Evolutionary conservation across 495 filamentous ascomycete genomes (phyloP), one percentile per base, ranked within the genome.

Genomic region (Tuber brumale): DNA sequence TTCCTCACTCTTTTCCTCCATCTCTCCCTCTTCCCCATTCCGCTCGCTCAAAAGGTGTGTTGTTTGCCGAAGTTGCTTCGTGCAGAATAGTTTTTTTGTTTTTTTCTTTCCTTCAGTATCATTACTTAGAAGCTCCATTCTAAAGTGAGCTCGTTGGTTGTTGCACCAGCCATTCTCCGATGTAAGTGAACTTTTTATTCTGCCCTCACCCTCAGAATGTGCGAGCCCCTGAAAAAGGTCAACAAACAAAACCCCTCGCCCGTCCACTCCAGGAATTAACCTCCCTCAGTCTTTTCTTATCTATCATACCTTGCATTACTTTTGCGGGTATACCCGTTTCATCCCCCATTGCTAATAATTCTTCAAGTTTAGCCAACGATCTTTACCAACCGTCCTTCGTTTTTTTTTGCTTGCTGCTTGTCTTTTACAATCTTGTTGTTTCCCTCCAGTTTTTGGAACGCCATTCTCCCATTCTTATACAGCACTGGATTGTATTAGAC

Each of bases 21-120:
- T 72, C 71, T 37, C 73, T 66, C 71, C 45, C 72, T 71, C 70
- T 46, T 76, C 76, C 76, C 70, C 78, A 80, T 80, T 79, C 73
- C 77, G 23, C 66, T 79, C 76, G 72, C 76, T 79, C 69, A 66
- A 69, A 51, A 71, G 66, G 70, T 75, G 44, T 69, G 75, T 72
- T 76, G 69, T 76, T 73, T 42, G 45, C 76, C 69, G 46, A 61
- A 37, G 46, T 69, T 27, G 43, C 76, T 57, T n/a, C 43, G 75
- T 78, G 43, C 46, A 75, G 73, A 77, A 77, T 75, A 75, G 70
- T 51, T 45, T 76, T 43, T 72, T 72, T 71, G 37, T 39, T 41
- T 76, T 76, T 57, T 72, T 45, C 51, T 61, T 78, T 45, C 78
- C 72, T 70, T 79, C 21, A 42, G 70, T 70, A 23, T 66, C 19